Evolutionary conservation across 208 protist genomes (phyloP).

Genomic region (Trypanosoma lewisi): DNA sequence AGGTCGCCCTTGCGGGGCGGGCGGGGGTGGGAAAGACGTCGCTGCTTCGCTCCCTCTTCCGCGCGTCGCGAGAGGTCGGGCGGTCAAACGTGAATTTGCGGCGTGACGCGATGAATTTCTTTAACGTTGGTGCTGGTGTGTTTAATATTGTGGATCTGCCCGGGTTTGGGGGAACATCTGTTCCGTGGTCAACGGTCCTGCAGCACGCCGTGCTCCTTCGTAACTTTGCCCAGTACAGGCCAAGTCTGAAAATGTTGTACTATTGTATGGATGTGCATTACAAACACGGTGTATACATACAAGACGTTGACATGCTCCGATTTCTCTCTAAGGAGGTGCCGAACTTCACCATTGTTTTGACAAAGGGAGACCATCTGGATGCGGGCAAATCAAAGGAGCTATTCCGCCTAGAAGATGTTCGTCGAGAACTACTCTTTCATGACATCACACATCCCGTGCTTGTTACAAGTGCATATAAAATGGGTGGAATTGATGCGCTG

Average conservation of each 20-base stretch:
- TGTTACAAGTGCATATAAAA: constrained; percentile 80
- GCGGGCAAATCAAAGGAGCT: constrained; percentile 21
- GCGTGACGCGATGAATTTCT: constrained; percentile 87
- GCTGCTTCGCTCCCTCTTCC: constrained; percentile 80
- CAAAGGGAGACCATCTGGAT: constrained; percentile 80
- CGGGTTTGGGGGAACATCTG: constrained; percentile 76
- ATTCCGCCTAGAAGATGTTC: constrained; percentile 63
- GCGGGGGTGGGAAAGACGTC: constrained; percentile 71
- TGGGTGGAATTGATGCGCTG: constrained; percentile 85
- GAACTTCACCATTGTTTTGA: constrained; percentile 89
- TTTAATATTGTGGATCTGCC: constrained; percentile 86
- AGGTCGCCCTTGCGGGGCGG: constrained; percentile 74
- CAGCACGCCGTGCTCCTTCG: constrained; percentile 82
- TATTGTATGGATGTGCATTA: constrained; percentile 91
- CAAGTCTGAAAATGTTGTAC: constrained; percentile 89
- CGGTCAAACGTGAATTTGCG: constrained; percentile 72
- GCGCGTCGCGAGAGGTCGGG: constrained; percentile 56
- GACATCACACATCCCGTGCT: constrained; percentile 84
- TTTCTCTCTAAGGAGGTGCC: constrained; percentile 82
- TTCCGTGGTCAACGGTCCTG: constrained; percentile 79
- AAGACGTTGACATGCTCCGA: constrained; percentile 84
- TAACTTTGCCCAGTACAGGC: constrained; percentile 77
- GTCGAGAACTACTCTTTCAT: constrained; percentile 76
- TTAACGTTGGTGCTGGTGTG: constrained; percentile 74
- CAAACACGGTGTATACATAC: constrained; percentile 79